Percentiles rank a stretch among this genome's conserved stretches.
These are phyloP conservation scores for Amphicarpaea edgeworthii DNA, from an alignment of 306 rosid genomes.

Conservation along the genomic window DNA sequence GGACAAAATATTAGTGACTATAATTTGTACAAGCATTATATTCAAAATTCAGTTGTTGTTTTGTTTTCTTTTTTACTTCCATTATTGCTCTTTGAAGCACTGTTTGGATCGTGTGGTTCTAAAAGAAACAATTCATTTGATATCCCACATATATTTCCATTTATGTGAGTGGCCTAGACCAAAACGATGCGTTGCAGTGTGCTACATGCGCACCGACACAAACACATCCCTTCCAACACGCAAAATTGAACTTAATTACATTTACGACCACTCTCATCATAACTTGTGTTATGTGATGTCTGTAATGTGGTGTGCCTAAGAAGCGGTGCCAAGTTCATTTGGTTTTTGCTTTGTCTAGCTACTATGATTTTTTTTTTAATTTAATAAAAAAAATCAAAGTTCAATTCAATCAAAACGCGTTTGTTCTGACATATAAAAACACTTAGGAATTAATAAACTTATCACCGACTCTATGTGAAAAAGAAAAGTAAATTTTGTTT, in stretches of 20 bases:
- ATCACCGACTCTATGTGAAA: slow-evolving; percentile 36
- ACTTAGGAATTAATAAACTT: slow-evolving; percentile 25
- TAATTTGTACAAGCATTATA: background rate
- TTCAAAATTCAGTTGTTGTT: background rate
- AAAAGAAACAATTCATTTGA: slow-evolving; percentile 15
- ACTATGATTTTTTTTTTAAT: background rate
- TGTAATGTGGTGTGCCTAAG: slow-evolving; percentile 1
- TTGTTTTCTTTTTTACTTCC: background rate
- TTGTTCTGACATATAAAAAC: slow-evolving; percentile 30
- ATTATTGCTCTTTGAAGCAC: slow-evolving; percentile 7
- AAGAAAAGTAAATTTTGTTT: background rate
- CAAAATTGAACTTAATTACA: slow-evolving; percentile 11
- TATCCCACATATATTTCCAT: background rate
- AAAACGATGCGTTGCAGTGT: slow-evolving; percentile 8
- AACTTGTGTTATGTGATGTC: slow-evolving; percentile 18
- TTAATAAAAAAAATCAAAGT: slow-evolving; percentile 1
- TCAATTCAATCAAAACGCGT: slow-evolving; percentile 44
- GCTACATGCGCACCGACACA: slow-evolving; percentile 49
- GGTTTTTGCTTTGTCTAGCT: background rate
- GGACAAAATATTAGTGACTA: background rate
- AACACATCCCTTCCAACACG: slow-evolving; percentile 34
- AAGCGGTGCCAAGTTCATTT: slow-evolving; percentile 32
- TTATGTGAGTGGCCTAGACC: slow-evolving; percentile 3
- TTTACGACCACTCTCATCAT: slow-evolving; percentile 13
- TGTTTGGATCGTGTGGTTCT: slow-evolving; percentile 25